A percentile compares a stretch with the other conserved stretches of the same genome.
Evolutionary conservation across 2,329 filamentous ascomycete genomes (phyloP).

Genomic region (Fusarium chaquense): DNA sequence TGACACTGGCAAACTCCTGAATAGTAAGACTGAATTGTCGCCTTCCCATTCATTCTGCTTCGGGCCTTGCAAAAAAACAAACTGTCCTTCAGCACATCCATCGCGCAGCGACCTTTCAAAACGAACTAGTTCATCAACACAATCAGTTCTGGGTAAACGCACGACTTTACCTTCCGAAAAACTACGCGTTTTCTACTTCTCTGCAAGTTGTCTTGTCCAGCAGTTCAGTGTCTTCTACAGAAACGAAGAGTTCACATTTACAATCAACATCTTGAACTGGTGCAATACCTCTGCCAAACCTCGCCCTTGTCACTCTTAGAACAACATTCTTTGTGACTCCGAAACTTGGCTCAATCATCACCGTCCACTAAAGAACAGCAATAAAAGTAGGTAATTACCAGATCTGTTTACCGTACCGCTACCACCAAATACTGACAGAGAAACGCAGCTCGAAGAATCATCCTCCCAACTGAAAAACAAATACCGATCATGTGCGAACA

Average conservation of each 20-base stretch:
- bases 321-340: neutral
- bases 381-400: neutral
- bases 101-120: fast-evolving
- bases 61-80: fast-evolving
- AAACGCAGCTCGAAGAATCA: neutral
- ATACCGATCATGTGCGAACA: constrained; percentile 14
- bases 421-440: neutral
- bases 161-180: too few relatives aligned
- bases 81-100: too few relatives aligned
- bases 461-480: neutral
- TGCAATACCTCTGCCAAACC: neutral
- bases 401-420: fast-evolving
- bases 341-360: neutral
- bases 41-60: neutral
- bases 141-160: neutral
- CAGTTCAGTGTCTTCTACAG: neutral
- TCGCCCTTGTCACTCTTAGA: fast-evolving
- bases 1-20: neutral
- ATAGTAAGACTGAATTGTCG: fast-evolving
- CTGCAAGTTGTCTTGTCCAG: too few relatives aligned
- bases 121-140: neutral
- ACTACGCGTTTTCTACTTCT: neutral
- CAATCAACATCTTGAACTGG: too few relatives aligned
- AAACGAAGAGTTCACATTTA: too few relatives aligned
- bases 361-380: neutral